Conservation (phyloP, 129 eudicot genomes). For the Artemisia tridentata region DNA sequence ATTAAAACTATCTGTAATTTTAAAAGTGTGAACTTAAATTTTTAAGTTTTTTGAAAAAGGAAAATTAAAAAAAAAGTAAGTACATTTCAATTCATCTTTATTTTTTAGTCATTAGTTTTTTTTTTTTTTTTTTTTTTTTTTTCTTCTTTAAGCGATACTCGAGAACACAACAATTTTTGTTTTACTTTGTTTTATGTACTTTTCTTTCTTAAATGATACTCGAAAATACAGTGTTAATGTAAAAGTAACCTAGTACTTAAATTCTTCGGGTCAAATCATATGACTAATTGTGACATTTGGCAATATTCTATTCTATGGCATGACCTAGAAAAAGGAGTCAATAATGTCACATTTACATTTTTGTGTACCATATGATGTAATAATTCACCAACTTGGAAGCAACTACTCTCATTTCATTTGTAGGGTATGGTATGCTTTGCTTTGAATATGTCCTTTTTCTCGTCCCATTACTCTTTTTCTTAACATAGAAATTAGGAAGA, state of each 20-base stretch:
- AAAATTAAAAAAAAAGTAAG: too few species aligned
- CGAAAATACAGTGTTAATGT: not conserved
- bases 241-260: not conserved
- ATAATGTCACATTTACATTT: slow-evolving; percentile 7
- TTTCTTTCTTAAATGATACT: too few species aligned
- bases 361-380: slow-evolving; percentile 10
- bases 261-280: slow-evolving; percentile 2
- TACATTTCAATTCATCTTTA: too few species aligned
- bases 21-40: too few species aligned
- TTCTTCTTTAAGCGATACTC: too few species aligned
- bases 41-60: too few species aligned
- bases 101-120: too few species aligned
- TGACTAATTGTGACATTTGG: not conserved
- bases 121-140: too few species aligned
- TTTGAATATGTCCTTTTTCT: not conserved
- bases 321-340: slow-evolving; percentile 6
- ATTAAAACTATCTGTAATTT: too few species aligned
- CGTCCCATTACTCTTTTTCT: not conserved
- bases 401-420: slow-evolving; percentile 10
- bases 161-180: too few species aligned
- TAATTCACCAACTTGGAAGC: slow-evolving; percentile 16
- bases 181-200: too few species aligned
- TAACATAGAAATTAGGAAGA: not conserved
- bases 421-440: slow-evolving; percentile 3
- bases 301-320: not conserved